phyloP scores from a whole-genome alignment of 1,139 yeast species.

The Scheffersomyces insectosa region DNA sequence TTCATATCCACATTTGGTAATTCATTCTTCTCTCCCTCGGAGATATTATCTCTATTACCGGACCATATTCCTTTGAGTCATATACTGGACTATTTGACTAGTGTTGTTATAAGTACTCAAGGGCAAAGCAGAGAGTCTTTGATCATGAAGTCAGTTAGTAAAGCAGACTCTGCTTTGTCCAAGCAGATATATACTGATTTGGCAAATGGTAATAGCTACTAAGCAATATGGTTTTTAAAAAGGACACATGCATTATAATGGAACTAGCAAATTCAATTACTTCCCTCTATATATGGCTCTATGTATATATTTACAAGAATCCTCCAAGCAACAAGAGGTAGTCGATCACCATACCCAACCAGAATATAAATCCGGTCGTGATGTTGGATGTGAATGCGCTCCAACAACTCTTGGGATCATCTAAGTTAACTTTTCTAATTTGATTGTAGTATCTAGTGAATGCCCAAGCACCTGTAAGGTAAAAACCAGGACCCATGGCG shows the following conservation, averaged over 20 bases:
- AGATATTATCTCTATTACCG: constrained; percentile 33
- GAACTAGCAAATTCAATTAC: constrained; percentile 2
- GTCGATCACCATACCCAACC: constrained; percentile 76
- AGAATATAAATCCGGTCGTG: constrained; percentile 74
- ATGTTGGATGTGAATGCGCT: constrained; percentile 74
- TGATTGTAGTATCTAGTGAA: constrained; percentile 65
- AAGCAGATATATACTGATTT: constrained; percentile 18
- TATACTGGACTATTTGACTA: constrained; percentile 28
- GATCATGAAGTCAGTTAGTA: constrained; percentile 29
- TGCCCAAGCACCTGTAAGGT: constrained; percentile 64
- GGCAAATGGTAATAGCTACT: not conserved
- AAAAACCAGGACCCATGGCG: constrained; percentile 86
- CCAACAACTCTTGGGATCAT: constrained; percentile 84
- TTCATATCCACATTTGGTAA: constrained; percentile 27
- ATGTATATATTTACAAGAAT: constrained; percentile 23
- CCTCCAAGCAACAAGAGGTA: constrained; percentile 57
- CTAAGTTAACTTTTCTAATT: constrained; percentile 72
- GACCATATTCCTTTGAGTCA: constrained; percentile 31
- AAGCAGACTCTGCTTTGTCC: constrained; percentile 26
- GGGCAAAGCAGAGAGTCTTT: constrained; percentile 18
- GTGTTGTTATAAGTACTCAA: constrained; percentile 23
- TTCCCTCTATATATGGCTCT: not conserved
- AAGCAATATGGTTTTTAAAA: too few species aligned
- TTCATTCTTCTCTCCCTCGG: constrained; percentile 21
- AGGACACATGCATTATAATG: constrained; percentile 5